Conservation (phyloP, 768 basidiomycete genomes). For the Royoungia palumana region DNA sequence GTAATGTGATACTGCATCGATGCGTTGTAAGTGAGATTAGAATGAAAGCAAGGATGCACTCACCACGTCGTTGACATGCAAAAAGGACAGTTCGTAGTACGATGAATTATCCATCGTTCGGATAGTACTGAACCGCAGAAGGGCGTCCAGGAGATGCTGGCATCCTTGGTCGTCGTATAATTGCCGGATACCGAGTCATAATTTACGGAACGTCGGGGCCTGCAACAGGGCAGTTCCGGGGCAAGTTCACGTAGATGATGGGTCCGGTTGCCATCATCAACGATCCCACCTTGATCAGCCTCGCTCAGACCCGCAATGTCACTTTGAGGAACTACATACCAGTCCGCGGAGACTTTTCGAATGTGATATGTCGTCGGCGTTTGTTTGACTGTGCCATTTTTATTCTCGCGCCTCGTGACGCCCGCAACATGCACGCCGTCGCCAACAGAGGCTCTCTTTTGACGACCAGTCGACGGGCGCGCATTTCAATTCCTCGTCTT, state of each 20-base stretch:
- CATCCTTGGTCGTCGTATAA: too few species aligned
- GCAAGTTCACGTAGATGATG: too few species aligned
- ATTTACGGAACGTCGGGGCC: too few species aligned
- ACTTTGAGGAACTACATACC: too few species aligned
- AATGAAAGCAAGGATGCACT: not conserved
- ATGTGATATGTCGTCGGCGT: slow-evolving; percentile 20
- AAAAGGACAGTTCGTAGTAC: slow-evolving; percentile 2
- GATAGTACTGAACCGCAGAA: too few species aligned
- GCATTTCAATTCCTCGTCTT: not conserved
- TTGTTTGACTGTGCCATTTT: slow-evolving; percentile 6
- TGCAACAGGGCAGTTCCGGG: not conserved
- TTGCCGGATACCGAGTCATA: too few species aligned
- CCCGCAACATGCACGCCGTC: slow-evolving; percentile 2
- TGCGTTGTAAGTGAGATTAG: too few species aligned
- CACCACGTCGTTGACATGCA: slow-evolving; percentile 11
- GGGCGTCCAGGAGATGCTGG: too few species aligned
- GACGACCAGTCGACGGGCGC: slow-evolving; percentile 7
- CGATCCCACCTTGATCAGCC: not conserved
- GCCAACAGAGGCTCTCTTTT: not conserved
- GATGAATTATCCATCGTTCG: not conserved
- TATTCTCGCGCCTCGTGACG: not conserved
- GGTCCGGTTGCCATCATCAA: too few species aligned
- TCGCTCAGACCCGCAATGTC: not conserved
- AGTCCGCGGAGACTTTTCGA: slow-evolving; percentile 14
- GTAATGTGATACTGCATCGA: slow-evolving; percentile 11